phyloP scores from a whole-genome alignment of 2,329 filamentous ascomycete species.

The Diplodia mutila region DNA sequence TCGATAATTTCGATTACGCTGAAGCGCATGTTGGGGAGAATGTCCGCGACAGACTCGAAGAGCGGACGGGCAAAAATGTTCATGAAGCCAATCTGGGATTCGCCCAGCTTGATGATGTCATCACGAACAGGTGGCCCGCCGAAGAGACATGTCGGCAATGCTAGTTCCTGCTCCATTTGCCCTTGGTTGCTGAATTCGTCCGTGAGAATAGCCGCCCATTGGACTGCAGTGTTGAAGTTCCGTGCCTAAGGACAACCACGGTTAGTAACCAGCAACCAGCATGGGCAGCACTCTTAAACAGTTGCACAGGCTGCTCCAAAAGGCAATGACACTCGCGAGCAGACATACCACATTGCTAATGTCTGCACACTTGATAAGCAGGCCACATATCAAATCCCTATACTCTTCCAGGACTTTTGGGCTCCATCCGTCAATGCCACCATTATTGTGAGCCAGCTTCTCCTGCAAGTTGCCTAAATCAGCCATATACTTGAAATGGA shows the following conservation, averaged over 20 bases:
- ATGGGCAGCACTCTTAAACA: background rate
- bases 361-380: conserved; percentile 97
- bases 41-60: conserved; percentile 83
- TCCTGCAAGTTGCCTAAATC: conserved; percentile 80
- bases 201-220: conserved; percentile 93
- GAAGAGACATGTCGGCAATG: conserved; percentile 85
- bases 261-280: conserved; percentile 28
- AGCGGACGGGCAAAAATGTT: conserved; percentile 91
- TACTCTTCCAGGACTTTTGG: conserved; percentile 75
- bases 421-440: conserved; percentile 72
- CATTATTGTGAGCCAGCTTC: conserved; percentile 70
- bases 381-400: conserved; percentile 79
- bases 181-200: conserved; percentile 94
- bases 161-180: conserved; percentile 84
- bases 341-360: conserved; percentile 92
- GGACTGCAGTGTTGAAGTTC: conserved; percentile 76
- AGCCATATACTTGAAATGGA: conserved; percentile 97
- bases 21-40: conserved; percentile 83
- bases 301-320: background rate
- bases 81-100: conserved; percentile 94
- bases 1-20: conserved; percentile 77
- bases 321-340: conserved; percentile 2
- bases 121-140: conserved; percentile 77
- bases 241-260: conserved; percentile 65
- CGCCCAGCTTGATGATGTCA: conserved; percentile 79